Evolutionary conservation across 257 asterid species (phyloP), one percentile per base, ranked within the genome.

Genomic region (Oldenlandia corymbosa): DNA sequence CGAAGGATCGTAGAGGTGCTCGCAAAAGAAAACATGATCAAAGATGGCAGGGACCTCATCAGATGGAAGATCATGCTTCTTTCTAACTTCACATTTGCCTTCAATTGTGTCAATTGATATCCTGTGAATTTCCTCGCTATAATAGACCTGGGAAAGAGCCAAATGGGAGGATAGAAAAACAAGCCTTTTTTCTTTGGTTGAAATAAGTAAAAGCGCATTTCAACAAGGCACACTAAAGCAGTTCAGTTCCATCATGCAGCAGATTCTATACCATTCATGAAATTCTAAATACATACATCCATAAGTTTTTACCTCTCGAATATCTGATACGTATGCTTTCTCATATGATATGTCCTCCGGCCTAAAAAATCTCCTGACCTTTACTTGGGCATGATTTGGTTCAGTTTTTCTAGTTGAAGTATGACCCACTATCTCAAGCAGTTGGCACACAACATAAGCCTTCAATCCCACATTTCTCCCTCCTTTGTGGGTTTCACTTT

Each of bases 391-490:
- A 58, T 88, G 83, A 56, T 45, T 66, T 50, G 80, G 66, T 52
- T 80, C 84, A 58, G 60, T 59, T 62, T 70, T 64, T 66, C 81
- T 80, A 51, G 81, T 57, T 67, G 78, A 71, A 74, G 83, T 77
- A 43, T 42, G 69, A 21, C 74, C 79, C 64, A 81, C 62, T 66
- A 92, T 77, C 74, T 85, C 94, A 60, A 87, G 84, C 70, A 92
- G 71, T 74, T 89, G 96, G 71, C 96, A 87, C 50, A 92, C 62
- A 53, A 70, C 86, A 74, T 81, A 80, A 30, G 96, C 87, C 82
- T 76, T 89, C 72, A 92, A 71, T 36, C 99, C 97, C 55, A 92
- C 97, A 77, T 92, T 92, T 78, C 91, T 87, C 57, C 97, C 96
- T 34, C 90, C 80, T 79, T 89, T 89, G 74, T 79, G 80, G 63